Conservation (phyloP, 129 eudicot genomes). For the Arctium minus region DNA sequence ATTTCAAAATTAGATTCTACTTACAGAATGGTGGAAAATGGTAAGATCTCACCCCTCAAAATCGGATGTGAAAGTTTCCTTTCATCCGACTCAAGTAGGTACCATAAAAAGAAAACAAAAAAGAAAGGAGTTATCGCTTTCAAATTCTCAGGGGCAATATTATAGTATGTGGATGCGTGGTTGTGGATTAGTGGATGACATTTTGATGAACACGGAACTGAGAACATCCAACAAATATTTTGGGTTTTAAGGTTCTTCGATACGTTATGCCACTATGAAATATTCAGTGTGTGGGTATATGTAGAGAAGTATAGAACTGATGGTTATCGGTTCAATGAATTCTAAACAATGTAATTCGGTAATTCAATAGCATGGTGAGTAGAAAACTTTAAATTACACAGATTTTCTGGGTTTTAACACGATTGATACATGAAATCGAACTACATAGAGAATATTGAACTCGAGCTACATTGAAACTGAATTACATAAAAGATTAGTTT, state of each 20-base stretch:
- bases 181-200: too few relatives aligned
- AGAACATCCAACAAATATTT: neutral
- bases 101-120: too few relatives aligned
- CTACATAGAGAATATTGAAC: neutral
- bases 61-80: too few relatives aligned
- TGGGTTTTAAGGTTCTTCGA: neutral
- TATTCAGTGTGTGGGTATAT: neutral
- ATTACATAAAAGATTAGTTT: neutral
- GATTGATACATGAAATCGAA: neutral
- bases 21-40: neutral
- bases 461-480: too few relatives aligned
- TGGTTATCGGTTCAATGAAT: neutral
- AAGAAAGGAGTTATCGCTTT: too few relatives aligned
- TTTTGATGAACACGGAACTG: neutral
- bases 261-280: neutral
- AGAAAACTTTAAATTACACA: neutral
- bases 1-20: too few relatives aligned
- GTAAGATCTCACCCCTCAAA: too few relatives aligned
- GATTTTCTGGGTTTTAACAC: neutral
- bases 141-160: neutral
- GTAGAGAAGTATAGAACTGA: neutral
- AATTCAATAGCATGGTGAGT: neutral
- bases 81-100: too few relatives aligned
- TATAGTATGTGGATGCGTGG: neutral
- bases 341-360: neutral